These are phyloP conservation scores for Imleria badia DNA, from an alignment of 768 basidiomycete species.

Conservation along the genomic window DNA sequence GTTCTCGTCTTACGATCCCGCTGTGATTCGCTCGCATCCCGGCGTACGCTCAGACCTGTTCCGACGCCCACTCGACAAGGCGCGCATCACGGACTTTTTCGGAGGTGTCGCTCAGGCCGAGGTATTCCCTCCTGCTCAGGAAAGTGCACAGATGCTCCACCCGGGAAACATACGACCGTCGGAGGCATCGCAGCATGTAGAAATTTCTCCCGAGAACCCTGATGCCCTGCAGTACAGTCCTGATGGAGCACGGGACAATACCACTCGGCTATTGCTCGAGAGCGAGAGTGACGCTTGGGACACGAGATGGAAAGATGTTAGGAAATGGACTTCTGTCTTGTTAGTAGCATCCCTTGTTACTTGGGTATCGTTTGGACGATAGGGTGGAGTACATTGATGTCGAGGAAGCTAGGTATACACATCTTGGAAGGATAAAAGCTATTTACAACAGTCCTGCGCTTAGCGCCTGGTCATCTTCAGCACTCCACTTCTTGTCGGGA, in stretches of 20 bases:
- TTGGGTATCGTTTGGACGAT: slow-evolving; percentile 28
- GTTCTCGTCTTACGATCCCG: slow-evolving; percentile 79
- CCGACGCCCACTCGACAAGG: slow-evolving; percentile 56
- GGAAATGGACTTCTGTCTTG: slow-evolving; percentile 32
- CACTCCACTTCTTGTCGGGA: slow-evolving; percentile 26
- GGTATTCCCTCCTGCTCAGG: slow-evolving; percentile 36
- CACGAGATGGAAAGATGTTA: slow-evolving; percentile 21
- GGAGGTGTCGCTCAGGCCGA: slow-evolving; percentile 88
- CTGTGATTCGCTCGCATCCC: slow-evolving; percentile 76
- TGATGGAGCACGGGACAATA: background rate
- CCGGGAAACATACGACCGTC: background rate
- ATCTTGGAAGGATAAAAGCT: no score
- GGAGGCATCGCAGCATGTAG: background rate
- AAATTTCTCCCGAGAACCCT: background rate
- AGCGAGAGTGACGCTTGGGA: slow-evolving; percentile 12
- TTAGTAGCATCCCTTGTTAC: slow-evolving; percentile 24
- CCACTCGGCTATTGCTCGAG: background rate
- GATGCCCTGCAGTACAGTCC: background rate
- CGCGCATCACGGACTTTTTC: slow-evolving; percentile 81
- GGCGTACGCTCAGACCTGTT: slow-evolving; percentile 91
- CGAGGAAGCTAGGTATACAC: background rate
- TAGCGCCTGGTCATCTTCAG: slow-evolving; percentile 9
- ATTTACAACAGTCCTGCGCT: background rate
- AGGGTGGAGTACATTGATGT: background rate
- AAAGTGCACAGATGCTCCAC: background rate